Evolutionary conservation across 192 early-diverging fungal species (phyloP).

Genomic region (Thoreauomyces humboldtii): DNA sequence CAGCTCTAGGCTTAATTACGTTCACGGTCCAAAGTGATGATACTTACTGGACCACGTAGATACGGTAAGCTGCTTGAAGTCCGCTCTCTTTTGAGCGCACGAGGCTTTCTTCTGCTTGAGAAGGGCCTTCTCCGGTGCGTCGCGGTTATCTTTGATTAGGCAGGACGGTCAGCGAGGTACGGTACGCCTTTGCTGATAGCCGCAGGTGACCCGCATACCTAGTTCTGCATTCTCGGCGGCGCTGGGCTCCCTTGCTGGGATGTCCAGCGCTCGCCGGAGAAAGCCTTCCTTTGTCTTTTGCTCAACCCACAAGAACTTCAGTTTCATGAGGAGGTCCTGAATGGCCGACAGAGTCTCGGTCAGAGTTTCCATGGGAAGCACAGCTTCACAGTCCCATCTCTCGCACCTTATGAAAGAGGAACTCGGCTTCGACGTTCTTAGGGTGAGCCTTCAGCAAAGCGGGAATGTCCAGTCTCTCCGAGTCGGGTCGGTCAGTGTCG

Average conservation of each 20-base stretch:
- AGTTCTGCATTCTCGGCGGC: constrained; percentile 28
- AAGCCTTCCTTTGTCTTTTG: constrained; percentile 55
- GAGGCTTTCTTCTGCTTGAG: constrained; percentile 26
- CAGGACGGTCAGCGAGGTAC: too few species aligned
- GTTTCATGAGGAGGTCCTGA: constrained; percentile 54
- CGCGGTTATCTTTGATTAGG: background rate
- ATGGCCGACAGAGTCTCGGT: background rate
- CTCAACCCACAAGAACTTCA: constrained; percentile 57
- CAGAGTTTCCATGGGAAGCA: background rate
- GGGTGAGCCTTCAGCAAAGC: constrained; percentile 38
- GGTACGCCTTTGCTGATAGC: too few species aligned
- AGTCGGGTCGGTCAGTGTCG: constrained; percentile 36
- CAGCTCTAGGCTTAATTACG: too few species aligned
- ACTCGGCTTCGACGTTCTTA: constrained; percentile 39
- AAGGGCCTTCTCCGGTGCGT: constrained; percentile 22
- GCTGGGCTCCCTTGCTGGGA: constrained; percentile 35
- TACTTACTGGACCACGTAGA: too few species aligned
- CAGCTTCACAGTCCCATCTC: background rate
- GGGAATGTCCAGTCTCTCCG: constrained; percentile 38
- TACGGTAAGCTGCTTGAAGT: too few species aligned
- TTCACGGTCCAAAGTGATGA: too few species aligned
- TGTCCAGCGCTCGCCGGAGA: constrained; percentile 40
- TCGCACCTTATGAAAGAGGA: constrained; percentile 41
- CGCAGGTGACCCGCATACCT: too few species aligned
- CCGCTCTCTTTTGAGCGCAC: constrained; percentile 5